These are phyloP conservation scores for Mayamaea pseudoterrestris DNA, from an alignment of 108 stramenopile genomes.

Conservation along the genomic window DNA sequence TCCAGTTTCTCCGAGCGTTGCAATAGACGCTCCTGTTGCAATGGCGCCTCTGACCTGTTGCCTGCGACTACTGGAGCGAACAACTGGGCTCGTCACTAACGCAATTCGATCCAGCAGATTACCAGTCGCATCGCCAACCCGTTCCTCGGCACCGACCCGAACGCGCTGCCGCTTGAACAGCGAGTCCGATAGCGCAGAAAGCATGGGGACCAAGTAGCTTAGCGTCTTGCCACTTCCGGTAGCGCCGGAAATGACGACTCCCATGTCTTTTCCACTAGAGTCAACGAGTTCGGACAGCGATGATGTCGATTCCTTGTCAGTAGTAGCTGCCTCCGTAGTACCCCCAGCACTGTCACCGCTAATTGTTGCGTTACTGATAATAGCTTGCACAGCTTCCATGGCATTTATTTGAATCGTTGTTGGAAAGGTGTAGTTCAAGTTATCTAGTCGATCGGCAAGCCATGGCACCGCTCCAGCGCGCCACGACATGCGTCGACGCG, in stretches of 20 bases:
- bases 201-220: conserved; percentile 61
- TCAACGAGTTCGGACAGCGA: conserved; percentile 50
- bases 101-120: conserved; percentile 59
- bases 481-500: conserved; percentile 56
- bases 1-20: conserved; percentile 56
- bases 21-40: conserved; percentile 42
- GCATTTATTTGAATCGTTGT: conserved; percentile 83
- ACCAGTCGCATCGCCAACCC: conserved; percentile 54
- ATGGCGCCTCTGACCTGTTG: conserved; percentile 22
- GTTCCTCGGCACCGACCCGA: conserved; percentile 66
- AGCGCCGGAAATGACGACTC: conserved; percentile 46
- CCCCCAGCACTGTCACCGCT: too few species aligned
- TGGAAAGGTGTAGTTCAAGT: conserved; percentile 59
- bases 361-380: conserved; percentile 32
- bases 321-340: too few species aligned
- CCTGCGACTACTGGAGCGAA: conserved; percentile 36
- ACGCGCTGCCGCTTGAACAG: conserved; percentile 60
- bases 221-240: conserved; percentile 70
- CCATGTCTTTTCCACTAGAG: conserved; percentile 33
- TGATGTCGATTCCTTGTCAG: conserved; percentile 20
- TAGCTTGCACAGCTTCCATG: conserved; percentile 68
- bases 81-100: conserved; percentile 48
- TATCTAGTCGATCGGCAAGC: conserved; percentile 60
- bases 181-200: conserved; percentile 63
- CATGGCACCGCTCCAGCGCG: conserved; percentile 71